A percentile compares a stretch with the other conserved stretches of the same genome.
These are phyloP conservation scores for Allantophomopsis lycopodina DNA, from an alignment of 2,329 filamentous ascomycete species.

Conservation along the genomic window DNA sequence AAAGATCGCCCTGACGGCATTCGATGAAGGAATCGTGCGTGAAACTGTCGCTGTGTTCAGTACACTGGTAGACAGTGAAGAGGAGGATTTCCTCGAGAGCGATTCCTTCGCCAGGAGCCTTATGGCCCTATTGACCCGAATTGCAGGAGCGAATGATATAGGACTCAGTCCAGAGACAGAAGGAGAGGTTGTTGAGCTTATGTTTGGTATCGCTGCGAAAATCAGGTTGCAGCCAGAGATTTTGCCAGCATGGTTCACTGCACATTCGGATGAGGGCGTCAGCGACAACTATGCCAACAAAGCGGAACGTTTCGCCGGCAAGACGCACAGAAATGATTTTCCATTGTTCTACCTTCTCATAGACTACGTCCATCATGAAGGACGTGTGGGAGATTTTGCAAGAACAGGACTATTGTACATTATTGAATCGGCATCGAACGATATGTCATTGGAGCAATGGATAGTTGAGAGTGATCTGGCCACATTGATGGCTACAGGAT, in stretches of 20 bases:
- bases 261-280: constrained; percentile 23
- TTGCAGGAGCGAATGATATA: constrained; percentile 60
- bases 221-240: constrained; percentile 82
- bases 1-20: constrained; percentile 74
- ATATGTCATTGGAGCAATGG: constrained; percentile 78
- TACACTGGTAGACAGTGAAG: constrained; percentile 87
- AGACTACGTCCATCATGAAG: constrained; percentile 93
- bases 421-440: constrained; percentile 82
- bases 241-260: constrained; percentile 81
- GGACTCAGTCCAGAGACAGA: constrained; percentile 71
- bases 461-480: constrained; percentile 94
- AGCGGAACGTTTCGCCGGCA: constrained; percentile 63
- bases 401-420: constrained; percentile 89
- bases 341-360: constrained; percentile 91
- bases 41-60: constrained; percentile 80
- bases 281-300: constrained; percentile 25
- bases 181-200: constrained; percentile 76
- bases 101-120: constrained; percentile 73
- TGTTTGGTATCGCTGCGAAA: constrained; percentile 95
- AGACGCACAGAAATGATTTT: constrained; percentile 83
- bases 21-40: constrained; percentile 74
- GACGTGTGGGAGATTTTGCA: constrained; percentile 89
- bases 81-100: constrained; percentile 87
- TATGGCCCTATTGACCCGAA: constrained; percentile 72
- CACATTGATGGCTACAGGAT: constrained; percentile 89